Evolutionary conservation across 179 eudicot genomes (phyloP).

Genomic region (Amaranthus tricolor): DNA sequence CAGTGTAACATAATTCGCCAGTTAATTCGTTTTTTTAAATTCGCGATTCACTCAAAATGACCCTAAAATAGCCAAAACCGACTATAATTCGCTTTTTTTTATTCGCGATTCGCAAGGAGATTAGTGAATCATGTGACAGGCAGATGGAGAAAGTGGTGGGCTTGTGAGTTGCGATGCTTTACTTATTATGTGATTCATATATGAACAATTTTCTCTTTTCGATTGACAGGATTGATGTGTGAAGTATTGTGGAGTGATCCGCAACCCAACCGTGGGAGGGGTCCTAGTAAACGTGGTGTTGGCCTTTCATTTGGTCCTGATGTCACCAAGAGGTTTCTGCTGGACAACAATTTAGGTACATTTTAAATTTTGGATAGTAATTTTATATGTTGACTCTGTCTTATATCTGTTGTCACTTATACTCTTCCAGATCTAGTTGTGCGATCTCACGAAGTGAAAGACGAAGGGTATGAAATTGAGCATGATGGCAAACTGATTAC

Average conservation of each 20-base stretch:
- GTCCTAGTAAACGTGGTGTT: slow-evolving; percentile 99
- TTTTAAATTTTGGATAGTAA: neutral
- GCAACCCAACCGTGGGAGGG: slow-evolving; percentile 91
- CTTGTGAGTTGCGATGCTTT: slow-evolving; percentile 1
- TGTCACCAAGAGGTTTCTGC: slow-evolving; percentile 84
- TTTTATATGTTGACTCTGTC: neutral
- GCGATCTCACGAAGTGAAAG: slow-evolving; percentile 98
- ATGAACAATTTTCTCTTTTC: neutral
- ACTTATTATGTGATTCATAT: neutral
- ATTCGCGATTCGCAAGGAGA: too few relatives aligned
- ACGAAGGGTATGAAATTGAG: slow-evolving; percentile 96
- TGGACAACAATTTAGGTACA: slow-evolving; percentile 88
- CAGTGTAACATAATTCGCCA: too few relatives aligned
- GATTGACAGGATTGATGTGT: slow-evolving; percentile 85
- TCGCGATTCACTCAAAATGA: too few relatives aligned
- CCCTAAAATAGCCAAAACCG: too few relatives aligned
- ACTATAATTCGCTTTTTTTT: too few relatives aligned
- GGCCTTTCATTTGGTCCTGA: slow-evolving; percentile 98
- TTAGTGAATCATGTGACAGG: too few relatives aligned
- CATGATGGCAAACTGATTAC: slow-evolving; percentile 98
- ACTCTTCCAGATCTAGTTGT: slow-evolving; percentile 71
- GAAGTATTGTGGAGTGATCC: slow-evolving; percentile 99
- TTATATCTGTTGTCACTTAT: slow-evolving; percentile 1
- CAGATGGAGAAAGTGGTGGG: neutral
- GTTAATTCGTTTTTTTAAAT: too few relatives aligned